Percentiles rank a stretch among this genome's conserved stretches.
These are phyloP conservation scores for Maudiozyma bulderi DNA, from an alignment of 805 yeast genomes.

Conservation along the genomic window DNA sequence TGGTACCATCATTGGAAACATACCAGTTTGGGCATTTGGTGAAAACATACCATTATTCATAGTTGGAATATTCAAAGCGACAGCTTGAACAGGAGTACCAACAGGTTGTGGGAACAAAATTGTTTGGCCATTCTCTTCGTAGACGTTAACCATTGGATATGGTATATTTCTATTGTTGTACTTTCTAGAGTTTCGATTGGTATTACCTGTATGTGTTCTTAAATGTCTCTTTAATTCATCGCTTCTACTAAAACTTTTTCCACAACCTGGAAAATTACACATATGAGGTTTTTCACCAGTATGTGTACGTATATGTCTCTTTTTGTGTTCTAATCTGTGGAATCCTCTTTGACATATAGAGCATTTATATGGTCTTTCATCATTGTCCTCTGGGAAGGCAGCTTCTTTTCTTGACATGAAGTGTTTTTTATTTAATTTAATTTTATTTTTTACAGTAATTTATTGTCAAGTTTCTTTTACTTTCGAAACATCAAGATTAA, in stretches of 20 bases:
- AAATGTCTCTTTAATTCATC: constrained; percentile 85
- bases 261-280: constrained; percentile 77
- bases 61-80: constrained; percentile 2
- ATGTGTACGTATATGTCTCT: constrained; percentile 84
- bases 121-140: not conserved
- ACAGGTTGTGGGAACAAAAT: constrained; percentile 2
- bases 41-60: not conserved
- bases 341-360: constrained; percentile 79
- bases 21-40: not conserved
- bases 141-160: not conserved
- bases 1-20: constrained; percentile 4
- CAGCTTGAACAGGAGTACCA: not conserved
- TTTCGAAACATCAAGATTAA: too few relatives aligned
- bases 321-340: constrained; percentile 82
- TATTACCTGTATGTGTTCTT: constrained; percentile 48
- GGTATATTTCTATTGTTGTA: not conserved
- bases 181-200: constrained; percentile 4
- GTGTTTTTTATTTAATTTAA: not conserved
- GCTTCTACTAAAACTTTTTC: constrained; percentile 66
- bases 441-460: not conserved
- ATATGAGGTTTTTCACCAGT: constrained; percentile 90
- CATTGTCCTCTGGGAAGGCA: constrained; percentile 8
- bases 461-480: not conserved
- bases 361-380: constrained; percentile 69
- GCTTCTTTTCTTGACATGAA: not conserved